These are phyloP conservation scores for Rhododendron ovatum DNA, from an alignment of 148 eudicot genomes.

Conservation along the genomic window DNA sequence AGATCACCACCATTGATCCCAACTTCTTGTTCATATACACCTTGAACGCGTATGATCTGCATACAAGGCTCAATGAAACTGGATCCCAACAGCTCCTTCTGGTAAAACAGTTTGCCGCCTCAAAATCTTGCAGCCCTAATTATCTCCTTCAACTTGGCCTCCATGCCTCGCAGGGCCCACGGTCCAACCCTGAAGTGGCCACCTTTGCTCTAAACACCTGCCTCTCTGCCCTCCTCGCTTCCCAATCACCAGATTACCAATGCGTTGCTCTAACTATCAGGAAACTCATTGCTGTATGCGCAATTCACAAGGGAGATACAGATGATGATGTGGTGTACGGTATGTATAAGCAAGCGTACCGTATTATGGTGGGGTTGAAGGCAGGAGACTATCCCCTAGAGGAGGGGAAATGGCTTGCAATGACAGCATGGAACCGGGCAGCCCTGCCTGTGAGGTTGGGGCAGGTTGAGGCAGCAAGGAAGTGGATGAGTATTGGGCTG, in stretches of 20 bases:
- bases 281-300: conserved; percentile 49
- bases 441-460: conserved; percentile 70
- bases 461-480: conserved; percentile 55
- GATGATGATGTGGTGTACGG: conserved; percentile 62
- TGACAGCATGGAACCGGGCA: conserved; percentile 96
- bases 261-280: conserved; percentile 56
- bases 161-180: conserved; percentile 65
- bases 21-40: conserved; percentile 54
- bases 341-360: conserved; percentile 74
- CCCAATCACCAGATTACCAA: conserved; percentile 70
- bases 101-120: conserved; percentile 50
- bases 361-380: conserved; percentile 88
- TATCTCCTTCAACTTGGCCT: conserved; percentile 78
- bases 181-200: conserved; percentile 67
- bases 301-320: conserved; percentile 50
- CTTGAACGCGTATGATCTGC: conserved; percentile 61
- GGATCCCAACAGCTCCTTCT: conserved; percentile 57
- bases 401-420: conserved; percentile 94
- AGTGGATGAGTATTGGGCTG: conserved; percentile 82
- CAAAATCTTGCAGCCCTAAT: conserved; percentile 70
- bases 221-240: conserved; percentile 66
- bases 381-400: conserved; percentile 77
- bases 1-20: conserved; percentile 39
- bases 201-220: conserved; percentile 55
- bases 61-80: conserved; percentile 54